Evolutionary conservation across 164 flowering plant species (phyloP).

Genomic region (Taxillus chinensis): DNA sequence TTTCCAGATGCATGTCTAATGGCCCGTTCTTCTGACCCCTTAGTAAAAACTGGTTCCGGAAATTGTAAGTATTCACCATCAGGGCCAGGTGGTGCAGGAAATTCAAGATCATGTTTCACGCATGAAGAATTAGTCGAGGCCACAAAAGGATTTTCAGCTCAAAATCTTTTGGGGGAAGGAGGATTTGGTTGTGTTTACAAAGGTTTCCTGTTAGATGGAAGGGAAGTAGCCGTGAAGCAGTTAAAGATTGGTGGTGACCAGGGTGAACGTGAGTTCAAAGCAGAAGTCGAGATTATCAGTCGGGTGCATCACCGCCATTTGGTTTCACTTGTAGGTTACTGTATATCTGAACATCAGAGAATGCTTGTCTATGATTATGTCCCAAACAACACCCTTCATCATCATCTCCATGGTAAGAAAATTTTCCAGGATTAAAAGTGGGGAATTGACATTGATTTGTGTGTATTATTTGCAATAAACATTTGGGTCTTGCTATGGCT

Average conservation of each 20-base stretch:
- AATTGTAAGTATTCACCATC: too few species aligned
- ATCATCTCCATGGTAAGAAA: constrained; percentile 32
- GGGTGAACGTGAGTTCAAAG: constrained; percentile 42
- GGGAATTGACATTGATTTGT: too few species aligned
- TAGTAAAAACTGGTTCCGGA: constrained; percentile 20
- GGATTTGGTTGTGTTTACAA: constrained; percentile 39
- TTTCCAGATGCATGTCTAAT: constrained; percentile 32
- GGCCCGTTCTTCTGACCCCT: constrained; percentile 23
- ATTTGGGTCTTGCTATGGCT: too few species aligned
- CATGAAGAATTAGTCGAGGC: constrained; percentile 30
- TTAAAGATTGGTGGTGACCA: constrained; percentile 38
- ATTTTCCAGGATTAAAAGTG: too few species aligned
- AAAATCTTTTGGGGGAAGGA: constrained; percentile 37
- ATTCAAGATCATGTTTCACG: constrained; percentile 9
- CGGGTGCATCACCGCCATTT: constrained; percentile 38
- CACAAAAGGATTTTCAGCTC: constrained; percentile 26
- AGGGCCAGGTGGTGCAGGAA: too few species aligned
- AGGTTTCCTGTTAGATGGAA: constrained; percentile 30
- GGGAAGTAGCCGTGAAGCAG: constrained; percentile 34
- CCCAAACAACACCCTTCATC: constrained; percentile 28
- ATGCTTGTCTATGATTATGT: constrained; percentile 41
- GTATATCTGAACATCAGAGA: constrained; percentile 25
- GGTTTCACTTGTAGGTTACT: constrained; percentile 33
- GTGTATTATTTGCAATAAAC: too few species aligned
- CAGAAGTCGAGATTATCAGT: constrained; percentile 32